Base-by-base conservation (phyloP, 1,139 yeast species). In the Lodderomyces beijingensis region DNA sequence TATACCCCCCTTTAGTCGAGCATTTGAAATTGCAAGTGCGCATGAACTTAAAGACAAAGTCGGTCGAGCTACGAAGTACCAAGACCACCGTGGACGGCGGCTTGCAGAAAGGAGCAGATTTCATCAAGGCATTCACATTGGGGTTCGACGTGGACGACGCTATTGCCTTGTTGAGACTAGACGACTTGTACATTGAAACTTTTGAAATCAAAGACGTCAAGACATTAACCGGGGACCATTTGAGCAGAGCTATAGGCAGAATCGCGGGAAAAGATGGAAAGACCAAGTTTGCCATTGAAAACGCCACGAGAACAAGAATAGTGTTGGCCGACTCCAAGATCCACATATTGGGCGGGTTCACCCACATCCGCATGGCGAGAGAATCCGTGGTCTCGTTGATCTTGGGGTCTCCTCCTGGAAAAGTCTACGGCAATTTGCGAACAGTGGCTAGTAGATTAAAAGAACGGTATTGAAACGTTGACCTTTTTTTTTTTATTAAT, bases 251-350 rank as follows among this genome's bases (percentile, higher is more conserved):
- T 13, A 91, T 91, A 56, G 99, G 98, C 50, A 88, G 99, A 73
- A 91, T 91, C 59, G 98, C 98, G 16, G 99, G 99, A 59, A 93
- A 91, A 56, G 99, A 91, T 55, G 99, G 99, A 53, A 89, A 89
- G 63, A 91, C 98, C 42, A 91, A 91, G 65, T 91, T 89, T 59
- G 96, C 98, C 23, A 91, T 91, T 51, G 99, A 91, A 62, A 91
- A 91, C 54, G 97, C 98, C 16, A 89, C 98, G 20, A 77, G 97
- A 65, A 91, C 99, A 10, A 82, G 99, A 70, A 89, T 91, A 31
- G 99, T 91, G 14, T 71, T 91, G 48, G 99, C 99, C 0, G 98
- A 91, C 59, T 79, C 94, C 30, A 91, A 89, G 59, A 89, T 91
- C 49, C 98, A 91, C 58, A 91, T 91, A 40, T 71, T 91, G 40